phyloP scores from a whole-genome alignment of 495 filamentous ascomycete species.

The Sordaria brevicollis region DNA sequence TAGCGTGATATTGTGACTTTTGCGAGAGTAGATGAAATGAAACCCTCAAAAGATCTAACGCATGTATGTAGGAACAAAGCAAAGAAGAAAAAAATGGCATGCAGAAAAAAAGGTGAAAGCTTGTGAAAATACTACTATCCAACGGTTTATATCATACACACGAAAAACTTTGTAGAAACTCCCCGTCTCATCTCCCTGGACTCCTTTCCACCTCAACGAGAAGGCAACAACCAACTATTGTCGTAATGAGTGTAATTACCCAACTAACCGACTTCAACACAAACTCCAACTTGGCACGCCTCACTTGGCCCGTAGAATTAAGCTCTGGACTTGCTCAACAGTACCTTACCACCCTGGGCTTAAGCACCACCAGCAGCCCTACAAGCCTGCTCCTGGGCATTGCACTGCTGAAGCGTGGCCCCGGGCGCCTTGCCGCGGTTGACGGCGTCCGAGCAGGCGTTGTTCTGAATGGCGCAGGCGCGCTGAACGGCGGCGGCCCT shows the following conservation, averaged over 20 bases:
- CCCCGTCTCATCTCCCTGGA: no score
- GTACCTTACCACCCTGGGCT: neutral
- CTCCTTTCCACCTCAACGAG: neutral
- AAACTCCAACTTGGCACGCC: neutral
- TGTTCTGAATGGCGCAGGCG: constrained; percentile 39
- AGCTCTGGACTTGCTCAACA: no score
- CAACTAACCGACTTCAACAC: neutral
- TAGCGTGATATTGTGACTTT: no score
- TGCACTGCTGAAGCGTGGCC: constrained; percentile 31
- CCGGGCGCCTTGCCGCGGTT: constrained; percentile 25
- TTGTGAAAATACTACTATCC: neutral
- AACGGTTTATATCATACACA: neutral
- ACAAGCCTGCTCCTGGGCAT: constrained; percentile 29
- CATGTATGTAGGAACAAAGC: neutral
- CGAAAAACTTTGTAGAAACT: neutral
- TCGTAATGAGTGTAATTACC: neutral
- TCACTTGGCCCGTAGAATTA: no score
- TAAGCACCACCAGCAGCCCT: constrained; percentile 12
- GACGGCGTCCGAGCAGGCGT: constrained; percentile 37
- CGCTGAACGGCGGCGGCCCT: constrained; percentile 30
- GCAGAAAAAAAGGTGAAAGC: neutral
- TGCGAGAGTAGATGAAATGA: no score
- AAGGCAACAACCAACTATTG: neutral
- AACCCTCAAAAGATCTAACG: no score
- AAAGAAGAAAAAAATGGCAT: neutral